These are phyloP conservation scores for Lagenidium sp. DNA, from an alignment of 352 stramenopile genomes.

Conservation along the genomic window DNA sequence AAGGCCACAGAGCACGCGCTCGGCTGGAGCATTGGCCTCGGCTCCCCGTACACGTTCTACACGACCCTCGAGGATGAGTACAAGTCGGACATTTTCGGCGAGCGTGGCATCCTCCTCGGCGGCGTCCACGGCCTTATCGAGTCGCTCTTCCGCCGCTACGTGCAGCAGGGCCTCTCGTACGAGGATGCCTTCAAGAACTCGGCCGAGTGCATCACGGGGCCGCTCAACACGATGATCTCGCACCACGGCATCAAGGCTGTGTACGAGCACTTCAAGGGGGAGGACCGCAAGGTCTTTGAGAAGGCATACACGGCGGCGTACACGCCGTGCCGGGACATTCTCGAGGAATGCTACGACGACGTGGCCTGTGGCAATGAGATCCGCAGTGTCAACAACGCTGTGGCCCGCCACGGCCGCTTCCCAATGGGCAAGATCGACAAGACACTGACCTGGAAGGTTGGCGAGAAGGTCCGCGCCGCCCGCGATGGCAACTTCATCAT, in stretches of 20 bases:
- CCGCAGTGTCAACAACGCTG: slow-evolving; percentile 96
- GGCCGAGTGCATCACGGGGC: slow-evolving; percentile 96
- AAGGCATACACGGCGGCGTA: slow-evolving; percentile 95
- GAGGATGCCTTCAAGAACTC: slow-evolving; percentile 96
- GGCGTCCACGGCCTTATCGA: slow-evolving; percentile 97
- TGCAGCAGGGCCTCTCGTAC: slow-evolving; percentile 89
- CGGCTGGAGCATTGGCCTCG: slow-evolving; percentile 94
- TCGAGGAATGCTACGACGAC: slow-evolving; percentile 98
- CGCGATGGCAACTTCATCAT: slow-evolving; percentile 95
- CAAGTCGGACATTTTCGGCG: slow-evolving; percentile 98
- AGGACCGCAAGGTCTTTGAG: slow-evolving; percentile 93
- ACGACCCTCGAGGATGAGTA: slow-evolving; percentile 96
- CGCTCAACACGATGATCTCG: slow-evolving; percentile 96
- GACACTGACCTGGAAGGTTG: slow-evolving; percentile 96
- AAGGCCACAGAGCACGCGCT: slow-evolving; percentile 93
- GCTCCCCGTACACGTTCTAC: slow-evolving; percentile 97
- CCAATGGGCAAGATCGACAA: slow-evolving; percentile 97
- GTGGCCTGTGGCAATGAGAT: slow-evolving; percentile 97
- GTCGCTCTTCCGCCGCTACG: slow-evolving; percentile 95
- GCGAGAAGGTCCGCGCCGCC: slow-evolving; percentile 92
- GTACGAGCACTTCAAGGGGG: slow-evolving; percentile 90
- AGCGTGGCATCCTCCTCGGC: slow-evolving; percentile 95
- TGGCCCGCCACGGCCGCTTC: slow-evolving; percentile 90
- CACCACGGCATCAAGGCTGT: slow-evolving; percentile 96
- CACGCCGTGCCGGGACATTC: slow-evolving; percentile 94